Percentiles rank a stretch among this genome's conserved stretches.
phyloP scores from a whole-genome alignment of 2,329 filamentous ascomycete genomes.

The Aspergillus ochraceoroseus region DNA sequence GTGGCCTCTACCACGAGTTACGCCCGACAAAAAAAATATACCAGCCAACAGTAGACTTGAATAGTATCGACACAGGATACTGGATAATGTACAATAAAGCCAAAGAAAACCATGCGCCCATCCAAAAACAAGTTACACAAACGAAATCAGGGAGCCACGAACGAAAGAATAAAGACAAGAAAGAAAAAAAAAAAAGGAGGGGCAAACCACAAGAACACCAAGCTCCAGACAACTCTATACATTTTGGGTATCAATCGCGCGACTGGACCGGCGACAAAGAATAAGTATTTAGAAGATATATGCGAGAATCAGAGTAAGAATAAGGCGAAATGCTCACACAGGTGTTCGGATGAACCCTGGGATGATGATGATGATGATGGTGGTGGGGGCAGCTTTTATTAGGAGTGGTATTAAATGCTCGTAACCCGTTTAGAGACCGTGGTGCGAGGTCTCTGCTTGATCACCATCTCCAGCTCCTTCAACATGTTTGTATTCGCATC shows the following conservation, averaged over 20 bases:
- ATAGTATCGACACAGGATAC: neutral
- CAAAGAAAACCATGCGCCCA: no score
- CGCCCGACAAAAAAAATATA: neutral
- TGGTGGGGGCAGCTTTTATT: neutral
- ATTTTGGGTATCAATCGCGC: constrained; percentile 33
- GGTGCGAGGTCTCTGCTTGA: constrained; percentile 53
- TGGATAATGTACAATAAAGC: constrained; percentile 7
- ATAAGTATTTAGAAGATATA: constrained; percentile 5
- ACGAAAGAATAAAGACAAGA: constrained; percentile 8
- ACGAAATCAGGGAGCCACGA: constrained; percentile 11
- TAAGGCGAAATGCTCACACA: neutral
- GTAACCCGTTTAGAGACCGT: constrained; percentile 42
- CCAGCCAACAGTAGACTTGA: neutral
- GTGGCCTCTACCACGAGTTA: neutral
- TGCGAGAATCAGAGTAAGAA: constrained; percentile 5
- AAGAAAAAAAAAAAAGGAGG: constrained; percentile 11
- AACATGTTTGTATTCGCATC: constrained; percentile 88
- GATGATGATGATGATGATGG: neutral
- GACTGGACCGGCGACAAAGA: constrained; percentile 9
- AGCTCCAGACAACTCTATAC: constrained; percentile 34
- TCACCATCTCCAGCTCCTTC: constrained; percentile 85
- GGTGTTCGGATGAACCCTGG: neutral
- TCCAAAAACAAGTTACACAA: neutral
- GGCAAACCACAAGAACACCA: constrained; percentile 24
- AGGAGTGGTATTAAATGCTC: constrained; percentile 35